Percentiles rank a stretch among this genome's conserved stretches.
Evolutionary conservation across 495 filamentous ascomycete species (phyloP).

Genomic region (Penicillium goetzii): DNA sequence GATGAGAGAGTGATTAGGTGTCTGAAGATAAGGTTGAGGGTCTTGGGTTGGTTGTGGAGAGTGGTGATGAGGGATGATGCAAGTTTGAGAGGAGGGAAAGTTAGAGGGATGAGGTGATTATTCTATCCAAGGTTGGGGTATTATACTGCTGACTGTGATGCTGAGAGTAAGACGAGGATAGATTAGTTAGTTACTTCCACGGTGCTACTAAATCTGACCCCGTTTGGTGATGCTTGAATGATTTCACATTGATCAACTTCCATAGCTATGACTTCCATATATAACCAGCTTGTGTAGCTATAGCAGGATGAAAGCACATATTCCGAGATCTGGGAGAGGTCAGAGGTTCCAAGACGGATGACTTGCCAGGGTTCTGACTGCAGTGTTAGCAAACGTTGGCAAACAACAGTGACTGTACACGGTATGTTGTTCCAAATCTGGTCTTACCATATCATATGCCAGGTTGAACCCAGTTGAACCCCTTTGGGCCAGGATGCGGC

Average conservation of each 20-base stretch:
- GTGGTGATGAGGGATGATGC: constrained; percentile 3
- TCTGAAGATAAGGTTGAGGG: not conserved
- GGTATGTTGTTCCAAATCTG: not conserved
- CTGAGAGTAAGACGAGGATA: not conserved
- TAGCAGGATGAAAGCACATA: too few species aligned
- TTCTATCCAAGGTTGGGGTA: not conserved
- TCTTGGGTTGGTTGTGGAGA: not conserved
- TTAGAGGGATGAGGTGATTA: not conserved
- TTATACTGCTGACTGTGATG: not conserved
- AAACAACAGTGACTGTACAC: too few species aligned
- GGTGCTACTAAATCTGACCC: not conserved
- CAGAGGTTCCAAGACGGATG: not conserved
- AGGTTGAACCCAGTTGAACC: not conserved
- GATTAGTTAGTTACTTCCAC: too few species aligned
- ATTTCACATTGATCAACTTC: not conserved
- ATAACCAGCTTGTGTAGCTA: not conserved
- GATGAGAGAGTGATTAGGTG: too few species aligned
- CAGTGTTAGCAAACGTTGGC: not conserved
- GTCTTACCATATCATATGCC: not conserved
- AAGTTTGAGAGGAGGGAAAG: not conserved
- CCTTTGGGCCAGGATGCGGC: not conserved
- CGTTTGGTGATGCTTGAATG: not conserved
- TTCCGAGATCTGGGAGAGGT: too few species aligned
- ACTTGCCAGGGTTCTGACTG: not conserved
- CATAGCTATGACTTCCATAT: not conserved